Conservation (phyloP, 192 early-diverging fungal species). For the Entomortierella beljakovae region DNA sequence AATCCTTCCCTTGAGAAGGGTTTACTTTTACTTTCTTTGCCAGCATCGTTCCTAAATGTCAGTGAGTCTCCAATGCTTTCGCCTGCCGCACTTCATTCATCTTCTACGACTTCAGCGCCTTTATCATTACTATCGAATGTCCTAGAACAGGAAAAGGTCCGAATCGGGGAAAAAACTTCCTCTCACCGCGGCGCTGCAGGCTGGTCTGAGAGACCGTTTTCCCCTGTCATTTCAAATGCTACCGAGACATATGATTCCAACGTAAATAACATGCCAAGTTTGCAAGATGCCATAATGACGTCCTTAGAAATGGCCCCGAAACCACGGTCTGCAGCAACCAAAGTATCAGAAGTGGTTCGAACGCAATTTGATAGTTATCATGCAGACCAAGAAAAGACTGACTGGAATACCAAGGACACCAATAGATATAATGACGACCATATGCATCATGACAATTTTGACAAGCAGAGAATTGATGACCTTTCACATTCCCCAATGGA, state of each 20-base stretch:
- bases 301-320: not conserved
- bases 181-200: constrained; percentile 34
- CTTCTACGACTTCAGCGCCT: constrained; percentile 10
- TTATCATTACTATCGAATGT: constrained; percentile 36
- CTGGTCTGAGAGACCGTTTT: constrained; percentile 46
- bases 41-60: constrained; percentile 35
- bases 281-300: constrained; percentile 5
- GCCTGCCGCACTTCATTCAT: not conserved
- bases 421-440: not conserved
- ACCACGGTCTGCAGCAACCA: not conserved
- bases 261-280: not conserved
- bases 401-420: constrained; percentile 4
- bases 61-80: constrained; percentile 33
- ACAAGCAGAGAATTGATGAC: not conserved
- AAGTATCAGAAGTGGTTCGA: constrained; percentile 25
- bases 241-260: not conserved
- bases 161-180: constrained; percentile 42
- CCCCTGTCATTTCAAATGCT: constrained; percentile 27
- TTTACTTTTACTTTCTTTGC: constrained; percentile 27
- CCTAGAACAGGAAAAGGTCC: constrained; percentile 45
- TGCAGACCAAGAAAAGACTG: constrained; percentile 20
- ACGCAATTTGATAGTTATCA: constrained; percentile 40
- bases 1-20: not conserved
- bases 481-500: not conserved
- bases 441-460: not conserved